Evolutionary conservation across 2,329 filamentous ascomycete species (phyloP), one percentile per base, ranked within the genome.

Genomic region (Ciborinia camelliae): DNA sequence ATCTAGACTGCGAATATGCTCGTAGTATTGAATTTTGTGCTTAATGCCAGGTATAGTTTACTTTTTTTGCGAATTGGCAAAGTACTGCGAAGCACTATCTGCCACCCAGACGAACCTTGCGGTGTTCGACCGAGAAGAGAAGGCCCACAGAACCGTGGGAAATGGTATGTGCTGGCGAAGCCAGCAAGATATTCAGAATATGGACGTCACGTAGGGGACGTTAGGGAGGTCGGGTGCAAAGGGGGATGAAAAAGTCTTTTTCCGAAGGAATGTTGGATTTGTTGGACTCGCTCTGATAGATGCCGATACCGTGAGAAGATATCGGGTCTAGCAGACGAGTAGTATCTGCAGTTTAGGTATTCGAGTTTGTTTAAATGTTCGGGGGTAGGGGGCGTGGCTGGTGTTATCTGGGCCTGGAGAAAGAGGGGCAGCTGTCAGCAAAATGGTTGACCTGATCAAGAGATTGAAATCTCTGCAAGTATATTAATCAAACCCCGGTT

Each of bases 81-180:
- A 73, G 82, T 83, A 86, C 85, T 84, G 88, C 90, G 90, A 90
- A 95, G 92, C 92, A 91, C 92, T 92, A 90, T 92, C 92, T 96
- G 88, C 90, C 87, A 85, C 91, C 87, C 91, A 96, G 92, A 94
- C 91, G 91, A 93, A 93, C 90, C 86, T 89, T 92, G 90, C 86
- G 87, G 89, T 84, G 90, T 90, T 84, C 90, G 92, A 85, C 87
- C 90, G 91, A 93, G 91, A 82, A 93, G 90, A 95, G 91, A 92
- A 95, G 92, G 91, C 92, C 91, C 92, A 95, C 90, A 86, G 85
- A 83, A 85, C 79, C 82, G 84, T 82, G 81, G 81, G 80, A 78
- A 78, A 79, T 74, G 73, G 75, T 79, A 79, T 82, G 84, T 85
- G 90, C 90, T 94, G 90, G 92, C 85, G 88, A 32, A 47, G 66